Evolutionary conservation across 2,329 filamentous ascomycete species (phyloP), one percentile per base, ranked within the genome.

Genomic region (Beauveria bassiana): DNA sequence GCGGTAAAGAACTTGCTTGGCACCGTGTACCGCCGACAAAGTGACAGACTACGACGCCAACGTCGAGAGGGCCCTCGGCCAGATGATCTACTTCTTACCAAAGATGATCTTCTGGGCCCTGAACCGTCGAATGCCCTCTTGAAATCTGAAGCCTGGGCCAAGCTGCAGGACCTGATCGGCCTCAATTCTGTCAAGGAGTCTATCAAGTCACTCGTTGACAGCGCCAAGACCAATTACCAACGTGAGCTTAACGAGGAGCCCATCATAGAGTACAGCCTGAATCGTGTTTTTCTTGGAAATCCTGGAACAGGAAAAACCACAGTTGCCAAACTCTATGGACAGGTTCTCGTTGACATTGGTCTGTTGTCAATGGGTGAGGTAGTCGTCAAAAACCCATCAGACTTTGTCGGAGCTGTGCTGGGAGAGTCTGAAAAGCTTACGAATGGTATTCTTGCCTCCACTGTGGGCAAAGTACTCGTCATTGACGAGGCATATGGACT

Each of bases 401-500:
- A 93, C 66, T 93, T 93, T 66, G 75, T 92, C 1, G 88, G 88
- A 0, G 73, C 71, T 9, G 76, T 69, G 0, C 64, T 93, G 0
- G 90, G 90, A 0, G 75, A 80, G 1, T 92, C 89, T 0, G 89
- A 93, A 70, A 76, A 80, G 2, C 84, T 86, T 40, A 93, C 89
- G 0, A 93, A 90, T 65, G 86, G 77, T 0, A 91, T 93, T 7
- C 77, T 93, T 0, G 83, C 82, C 0, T 75, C 85, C 0, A 85
- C 87, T 0, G 65, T 81, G 0, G 90, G 90, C 0, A 93, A 93
- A 65, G 88, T 93, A 0, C 79, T 93, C 0, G 83, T 93, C 16
- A 91, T 93, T 3, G 90, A 93, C 64, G 90, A 95, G 68, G 89
- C 89, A 0, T 93, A 93, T 65, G 84, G 85, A 40, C 77, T 93